Evolutionary conservation across 306 rosid genomes (phyloP).

Genomic region (Ochetophila trinervis): DNA sequence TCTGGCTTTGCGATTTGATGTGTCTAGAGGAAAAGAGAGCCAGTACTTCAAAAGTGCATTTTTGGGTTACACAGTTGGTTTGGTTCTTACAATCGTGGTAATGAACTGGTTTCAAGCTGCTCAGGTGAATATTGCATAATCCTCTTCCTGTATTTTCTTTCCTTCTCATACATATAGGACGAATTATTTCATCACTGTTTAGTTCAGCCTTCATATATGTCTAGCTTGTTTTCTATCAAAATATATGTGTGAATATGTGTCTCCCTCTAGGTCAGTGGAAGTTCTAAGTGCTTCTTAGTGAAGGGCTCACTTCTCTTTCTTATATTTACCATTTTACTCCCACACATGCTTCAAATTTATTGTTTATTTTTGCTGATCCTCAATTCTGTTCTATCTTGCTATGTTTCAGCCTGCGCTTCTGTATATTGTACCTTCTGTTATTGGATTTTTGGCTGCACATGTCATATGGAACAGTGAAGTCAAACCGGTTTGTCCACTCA

Average conservation of each 20-base stretch:
- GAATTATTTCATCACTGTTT: neutral
- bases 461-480: conserved; percentile 91
- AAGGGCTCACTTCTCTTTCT: neutral
- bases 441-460: conserved; percentile 95
- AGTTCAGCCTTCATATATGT: conserved; percentile 6
- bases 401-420: conserved; percentile 87
- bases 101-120: conserved; percentile 99
- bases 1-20: conserved; percentile 93
- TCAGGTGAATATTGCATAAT: conserved; percentile 60
- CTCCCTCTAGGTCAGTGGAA: neutral
- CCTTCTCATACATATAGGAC: conserved; percentile 4
- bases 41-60: conserved; percentile 94
- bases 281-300: neutral
- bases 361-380: neutral
- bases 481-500: conserved; percentile 66
- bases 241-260: neutral
- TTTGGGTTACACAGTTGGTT: conserved; percentile 71
- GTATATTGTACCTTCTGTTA: conserved; percentile 85
- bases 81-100: conserved; percentile 86
- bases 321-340: neutral
- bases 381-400: conserved; percentile 5
- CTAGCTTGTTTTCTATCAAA: neutral
- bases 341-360: neutral
- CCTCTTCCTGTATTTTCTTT: conserved; percentile 9
- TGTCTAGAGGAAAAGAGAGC: conserved; percentile 74